Percentiles rank a stretch among this genome's conserved stretches.
phyloP scores from a whole-genome alignment of 2,329 filamentous ascomycete species.

The Alternaria infectoria region DNA sequence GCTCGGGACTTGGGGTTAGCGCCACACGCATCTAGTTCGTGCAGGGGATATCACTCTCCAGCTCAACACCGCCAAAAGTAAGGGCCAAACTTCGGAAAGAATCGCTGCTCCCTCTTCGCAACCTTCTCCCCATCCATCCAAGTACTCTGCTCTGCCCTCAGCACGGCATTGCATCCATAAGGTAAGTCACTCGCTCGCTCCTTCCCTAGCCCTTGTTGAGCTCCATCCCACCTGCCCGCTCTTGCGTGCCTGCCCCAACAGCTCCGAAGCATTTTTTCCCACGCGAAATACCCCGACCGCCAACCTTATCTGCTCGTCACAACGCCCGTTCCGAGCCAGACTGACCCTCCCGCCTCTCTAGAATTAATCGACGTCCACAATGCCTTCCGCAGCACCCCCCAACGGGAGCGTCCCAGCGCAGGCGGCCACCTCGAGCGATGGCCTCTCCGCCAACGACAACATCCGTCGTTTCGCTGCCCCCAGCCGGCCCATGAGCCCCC shows the following conservation, averaged over 20 bases:
- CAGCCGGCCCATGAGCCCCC: slow-evolving; percentile 89
- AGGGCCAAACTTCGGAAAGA: slow-evolving; percentile 39
- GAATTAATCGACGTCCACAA: slow-evolving; percentile 39
- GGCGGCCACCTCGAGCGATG: slow-evolving; percentile 39
- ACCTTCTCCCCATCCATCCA: slow-evolving; percentile 35
- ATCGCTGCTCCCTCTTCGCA: slow-evolving; percentile 29
- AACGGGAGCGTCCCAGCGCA: slow-evolving; percentile 42
- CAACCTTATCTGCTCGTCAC: slow-evolving; percentile 7
- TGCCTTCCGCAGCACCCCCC: slow-evolving; percentile 52
- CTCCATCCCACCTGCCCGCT: slow-evolving; percentile 17
- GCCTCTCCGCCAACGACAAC: slow-evolving; percentile 90
- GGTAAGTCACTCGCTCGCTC: slow-evolving; percentile 26
- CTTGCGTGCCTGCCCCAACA: slow-evolving; percentile 25
- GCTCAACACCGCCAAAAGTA: slow-evolving; percentile 39
- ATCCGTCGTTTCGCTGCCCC: slow-evolving; percentile 95
- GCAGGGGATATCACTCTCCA: slow-evolving; percentile 29
- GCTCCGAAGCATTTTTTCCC: slow-evolving; percentile 28
- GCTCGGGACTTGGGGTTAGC: slow-evolving; percentile 34
- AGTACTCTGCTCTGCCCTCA: slow-evolving; percentile 26
- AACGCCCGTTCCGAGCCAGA: slow-evolving; percentile 7
- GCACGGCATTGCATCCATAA: slow-evolving; percentile 32
- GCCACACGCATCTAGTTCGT: slow-evolving; percentile 28
- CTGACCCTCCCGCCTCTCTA: slow-evolving; percentile 23
- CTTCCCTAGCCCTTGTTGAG: slow-evolving; percentile 14
- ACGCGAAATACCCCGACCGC: slow-evolving; percentile 37